A percentile compares a stretch with the other conserved stretches of the same genome.
phyloP scores from a whole-genome alignment of 164 flowering plant genomes.

The Hamamelis virginiana region DNA sequence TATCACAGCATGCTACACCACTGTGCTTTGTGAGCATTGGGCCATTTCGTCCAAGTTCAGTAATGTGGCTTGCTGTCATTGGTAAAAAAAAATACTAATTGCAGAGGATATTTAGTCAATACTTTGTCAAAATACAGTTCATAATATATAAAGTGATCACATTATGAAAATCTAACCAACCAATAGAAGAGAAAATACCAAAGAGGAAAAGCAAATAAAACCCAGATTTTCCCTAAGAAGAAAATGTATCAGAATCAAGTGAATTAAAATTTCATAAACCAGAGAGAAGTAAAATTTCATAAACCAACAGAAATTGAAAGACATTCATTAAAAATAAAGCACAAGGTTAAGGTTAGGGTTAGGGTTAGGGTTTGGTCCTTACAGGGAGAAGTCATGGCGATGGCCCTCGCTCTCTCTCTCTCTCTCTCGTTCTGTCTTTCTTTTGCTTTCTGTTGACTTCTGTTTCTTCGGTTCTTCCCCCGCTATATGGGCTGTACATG shows the following conservation, averaged over 20 bases:
- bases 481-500: neutral
- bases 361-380: conserved; percentile 1
- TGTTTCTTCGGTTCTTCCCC: neutral
- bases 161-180: neutral
- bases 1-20: neutral
- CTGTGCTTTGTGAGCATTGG: neutral
- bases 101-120: neutral
- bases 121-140: neutral
- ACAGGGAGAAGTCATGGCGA: conserved; percentile 5
- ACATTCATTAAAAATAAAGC: too few species aligned
- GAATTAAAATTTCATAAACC: neutral
- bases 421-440: neutral
- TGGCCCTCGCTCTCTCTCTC: neutral
- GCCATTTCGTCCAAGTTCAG: neutral
- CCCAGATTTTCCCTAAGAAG: neutral
- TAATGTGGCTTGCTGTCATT: neutral
- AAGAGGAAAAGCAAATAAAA: neutral
- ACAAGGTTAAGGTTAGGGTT: too few species aligned
- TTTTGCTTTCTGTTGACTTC: neutral
- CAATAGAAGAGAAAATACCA: neutral
- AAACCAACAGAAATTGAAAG: neutral
- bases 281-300: neutral
- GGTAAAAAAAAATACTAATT: neutral
- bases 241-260: neutral
- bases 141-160: neutral